Conservation (phyloP, 2,329 filamentous ascomycete species). For the Berkeleyomyces basicola region DNA sequence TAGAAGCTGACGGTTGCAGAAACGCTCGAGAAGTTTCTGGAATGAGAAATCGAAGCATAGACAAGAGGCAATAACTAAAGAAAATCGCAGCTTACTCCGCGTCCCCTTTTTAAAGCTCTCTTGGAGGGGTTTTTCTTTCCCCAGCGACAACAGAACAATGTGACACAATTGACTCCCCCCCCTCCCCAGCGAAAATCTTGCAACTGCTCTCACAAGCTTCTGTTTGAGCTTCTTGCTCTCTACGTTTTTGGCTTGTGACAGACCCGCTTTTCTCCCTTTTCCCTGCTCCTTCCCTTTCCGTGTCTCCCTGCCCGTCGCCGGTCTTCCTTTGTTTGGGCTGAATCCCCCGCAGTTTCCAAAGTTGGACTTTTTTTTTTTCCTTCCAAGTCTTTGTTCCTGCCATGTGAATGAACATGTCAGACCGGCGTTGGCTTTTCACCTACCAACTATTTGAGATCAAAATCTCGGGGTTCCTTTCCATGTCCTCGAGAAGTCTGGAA, state of each 20-base stretch:
- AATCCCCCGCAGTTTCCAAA: too few species aligned
- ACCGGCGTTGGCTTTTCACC: too few species aligned
- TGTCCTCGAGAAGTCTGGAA: too few species aligned
- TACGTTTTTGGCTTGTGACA: not conserved
- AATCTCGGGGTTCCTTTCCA: too few species aligned
- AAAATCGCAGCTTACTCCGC: not conserved
- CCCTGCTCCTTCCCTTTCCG: not conserved
- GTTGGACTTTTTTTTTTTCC: too few species aligned
- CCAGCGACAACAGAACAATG: too few species aligned
- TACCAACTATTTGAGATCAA: too few species aligned
- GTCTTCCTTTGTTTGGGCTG: too few species aligned
- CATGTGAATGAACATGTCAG: too few species aligned
- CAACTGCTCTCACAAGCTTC: not conserved
- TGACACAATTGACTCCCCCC: not conserved
- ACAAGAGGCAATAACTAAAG: not conserved
- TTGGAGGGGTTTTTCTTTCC: too few species aligned
- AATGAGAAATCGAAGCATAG: not conserved
- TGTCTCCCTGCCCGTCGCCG: not conserved
- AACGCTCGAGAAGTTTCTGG: not conserved
- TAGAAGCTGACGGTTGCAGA: not conserved
- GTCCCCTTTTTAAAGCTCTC: too few species aligned
- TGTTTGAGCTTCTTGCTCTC: not conserved
- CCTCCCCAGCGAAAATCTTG: not conserved
- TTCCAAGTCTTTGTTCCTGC: too few species aligned
- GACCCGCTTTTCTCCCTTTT: not conserved